phyloP scores from a whole-genome alignment of 2,329 filamentous ascomycete genomes.

The Hypoxylon rubiginosum region DNA sequence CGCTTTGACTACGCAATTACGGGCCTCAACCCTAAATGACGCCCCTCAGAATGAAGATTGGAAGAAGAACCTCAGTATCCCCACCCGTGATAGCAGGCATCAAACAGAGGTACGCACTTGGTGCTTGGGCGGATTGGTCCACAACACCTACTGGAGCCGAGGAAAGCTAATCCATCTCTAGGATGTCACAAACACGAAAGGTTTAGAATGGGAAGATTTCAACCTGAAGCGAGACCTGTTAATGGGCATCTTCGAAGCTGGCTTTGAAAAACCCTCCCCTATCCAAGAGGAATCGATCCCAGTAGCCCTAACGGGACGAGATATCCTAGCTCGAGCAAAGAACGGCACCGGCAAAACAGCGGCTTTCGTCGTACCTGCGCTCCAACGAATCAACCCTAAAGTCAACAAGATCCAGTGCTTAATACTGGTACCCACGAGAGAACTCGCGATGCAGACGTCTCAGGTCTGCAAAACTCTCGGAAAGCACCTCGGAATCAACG shows the following conservation, averaged over 20 bases:
- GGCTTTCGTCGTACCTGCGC: constrained; percentile 94
- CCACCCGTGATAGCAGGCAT: constrained; percentile 79
- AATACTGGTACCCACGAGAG: constrained; percentile 95
- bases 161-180: constrained; percentile 55
- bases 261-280: constrained; percentile 97
- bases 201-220: constrained; percentile 97
- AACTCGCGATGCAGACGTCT: constrained; percentile 97
- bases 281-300: constrained; percentile 99
- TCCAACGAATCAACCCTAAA: constrained; percentile 97
- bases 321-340: constrained; percentile 96
- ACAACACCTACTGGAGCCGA: background rate
- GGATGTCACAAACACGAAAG: constrained; percentile 99
- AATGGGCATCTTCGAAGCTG: constrained; percentile 99
- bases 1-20: constrained; percentile 49
- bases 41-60: constrained; percentile 72
- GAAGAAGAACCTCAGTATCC: constrained; percentile 80
- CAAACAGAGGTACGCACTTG: constrained; percentile 78
- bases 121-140: background rate
- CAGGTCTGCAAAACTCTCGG: constrained; percentile 99
- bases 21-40: constrained; percentile 61
- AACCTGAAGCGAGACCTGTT: constrained; percentile 93
- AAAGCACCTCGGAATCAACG: constrained; percentile 96
- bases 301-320: constrained; percentile 92
- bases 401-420: constrained; percentile 96
- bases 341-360: constrained; percentile 99